A percentile compares a stretch with the other conserved stretches of the same genome.
phyloP scores from a whole-genome alignment of 2,329 filamentous ascomycete species.

The Hymenotorrendiella dingleyae region DNA sequence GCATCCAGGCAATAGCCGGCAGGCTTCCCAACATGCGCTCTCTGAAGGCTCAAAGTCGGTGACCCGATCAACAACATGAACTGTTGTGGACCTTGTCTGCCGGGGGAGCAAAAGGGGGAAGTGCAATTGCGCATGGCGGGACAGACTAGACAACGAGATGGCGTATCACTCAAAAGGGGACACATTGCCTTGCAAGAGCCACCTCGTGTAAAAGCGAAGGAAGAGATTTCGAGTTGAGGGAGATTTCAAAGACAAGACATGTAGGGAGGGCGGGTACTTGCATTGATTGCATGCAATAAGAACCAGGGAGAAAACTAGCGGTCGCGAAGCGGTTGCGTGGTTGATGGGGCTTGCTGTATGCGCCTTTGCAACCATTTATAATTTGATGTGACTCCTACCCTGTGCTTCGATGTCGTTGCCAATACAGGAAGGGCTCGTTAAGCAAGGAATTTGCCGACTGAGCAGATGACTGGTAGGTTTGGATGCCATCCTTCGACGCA shows the following conservation, averaged over 20 bases:
- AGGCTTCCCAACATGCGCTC: no score
- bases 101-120: background rate
- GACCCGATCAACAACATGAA: background rate
- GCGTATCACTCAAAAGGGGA: slow-evolving; percentile 5
- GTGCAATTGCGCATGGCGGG: background rate
- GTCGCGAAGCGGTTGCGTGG: background rate
- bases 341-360: slow-evolving; percentile 1
- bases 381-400: no score
- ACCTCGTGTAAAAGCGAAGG: background rate
- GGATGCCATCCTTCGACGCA: no score
- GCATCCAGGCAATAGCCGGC: no score
- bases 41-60: background rate
- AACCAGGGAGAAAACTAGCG: slow-evolving; percentile 2
- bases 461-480: no score
- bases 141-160: background rate
- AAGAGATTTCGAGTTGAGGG: background rate
- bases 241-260: slow-evolving; percentile 10
- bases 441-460: no score
- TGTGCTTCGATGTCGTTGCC: no score
- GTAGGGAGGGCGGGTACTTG: slow-evolving; percentile 4
- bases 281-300: slow-evolving; percentile 6
- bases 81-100: background rate
- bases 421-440: no score
- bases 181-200: slow-evolving; percentile 6
- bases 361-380: no score